Percentiles rank a stretch among this genome's conserved stretches.
These are phyloP conservation scores for Leucosporidium yakuticum DNA, from an alignment of 768 basidiomycete species.

Conservation along the genomic window DNA sequence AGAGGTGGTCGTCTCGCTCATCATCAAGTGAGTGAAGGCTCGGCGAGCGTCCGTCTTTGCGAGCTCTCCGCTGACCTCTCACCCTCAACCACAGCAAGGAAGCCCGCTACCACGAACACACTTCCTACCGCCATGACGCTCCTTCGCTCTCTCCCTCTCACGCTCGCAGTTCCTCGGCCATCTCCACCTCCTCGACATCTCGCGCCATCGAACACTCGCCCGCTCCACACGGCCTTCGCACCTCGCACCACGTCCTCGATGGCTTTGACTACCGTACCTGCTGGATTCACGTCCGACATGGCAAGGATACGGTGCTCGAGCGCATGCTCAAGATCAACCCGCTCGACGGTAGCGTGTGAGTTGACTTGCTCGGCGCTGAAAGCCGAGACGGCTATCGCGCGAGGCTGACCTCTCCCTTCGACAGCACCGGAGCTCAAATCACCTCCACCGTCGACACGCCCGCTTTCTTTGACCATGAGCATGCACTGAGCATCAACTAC, in stretches of 20 bases:
- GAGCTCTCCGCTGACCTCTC: background rate
- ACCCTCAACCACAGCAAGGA: slow-evolving; percentile 1
- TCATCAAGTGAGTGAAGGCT: background rate
- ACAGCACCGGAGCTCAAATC: background rate
- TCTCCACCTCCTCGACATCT: background rate
- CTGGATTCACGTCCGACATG: background rate
- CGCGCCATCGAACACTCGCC: background rate
- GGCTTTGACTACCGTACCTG: background rate
- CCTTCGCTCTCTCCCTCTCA: background rate
- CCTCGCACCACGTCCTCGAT: background rate
- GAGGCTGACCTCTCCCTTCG: too few species aligned
- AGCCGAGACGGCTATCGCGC: too few species aligned
- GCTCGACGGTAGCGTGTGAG: background rate
- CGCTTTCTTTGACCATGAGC: background rate
- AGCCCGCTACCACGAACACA: slow-evolving; percentile 16
- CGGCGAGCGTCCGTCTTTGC: background rate
- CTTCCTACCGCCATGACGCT: too few species aligned
- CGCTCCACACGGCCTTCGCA: background rate
- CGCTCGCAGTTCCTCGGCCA: background rate
- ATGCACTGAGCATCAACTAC: background rate
- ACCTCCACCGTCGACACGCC: slow-evolving; percentile 2
- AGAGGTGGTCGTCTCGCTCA: background rate
- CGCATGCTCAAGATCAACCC: background rate
- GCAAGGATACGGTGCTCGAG: background rate
- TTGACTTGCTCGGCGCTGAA: background rate